Percentiles rank a stretch among this genome's conserved stretches.
Evolutionary conservation across 345 rosid species (phyloP).

Genomic region (Nasturtium officinale): DNA sequence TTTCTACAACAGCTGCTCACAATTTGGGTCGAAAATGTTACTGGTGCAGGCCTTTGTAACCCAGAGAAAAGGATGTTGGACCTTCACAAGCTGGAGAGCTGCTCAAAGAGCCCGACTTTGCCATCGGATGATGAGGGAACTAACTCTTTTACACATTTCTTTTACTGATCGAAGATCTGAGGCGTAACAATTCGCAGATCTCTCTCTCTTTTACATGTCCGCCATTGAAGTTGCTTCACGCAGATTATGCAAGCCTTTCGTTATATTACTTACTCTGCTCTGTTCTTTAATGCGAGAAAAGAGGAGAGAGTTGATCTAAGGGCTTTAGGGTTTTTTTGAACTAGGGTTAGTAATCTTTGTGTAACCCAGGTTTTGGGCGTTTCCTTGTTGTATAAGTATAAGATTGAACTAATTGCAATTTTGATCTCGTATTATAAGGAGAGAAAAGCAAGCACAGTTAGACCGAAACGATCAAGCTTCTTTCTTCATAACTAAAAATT

Average conservation of each 20-base stretch:
- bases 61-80: conserved; percentile 76
- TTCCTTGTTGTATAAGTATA: conserved; percentile 42
- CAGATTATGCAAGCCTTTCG: conserved; percentile 21
- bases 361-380: conserved; percentile 22
- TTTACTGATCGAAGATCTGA: conserved; percentile 10
- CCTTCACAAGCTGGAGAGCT: conserved; percentile 75
- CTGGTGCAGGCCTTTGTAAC: conserved; percentile 67
- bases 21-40: conserved; percentile 15
- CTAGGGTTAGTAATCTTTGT: conserved; percentile 29
- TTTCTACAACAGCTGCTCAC: conserved; percentile 24
- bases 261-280: not conserved
- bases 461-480: not conserved
- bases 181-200: conserved; percentile 16
- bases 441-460: not conserved
- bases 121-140: conserved; percentile 57
- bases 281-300: conserved; percentile 15
- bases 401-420: conserved; percentile 23
- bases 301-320: not conserved
- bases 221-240: conserved; percentile 26
- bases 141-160: not conserved
- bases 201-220: not conserved
- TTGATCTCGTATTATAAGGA: not conserved
- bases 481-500: not conserved
- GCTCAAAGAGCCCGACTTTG: conserved; percentile 81
- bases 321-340: conserved; percentile 16